Base-by-base conservation (phyloP, 2,329 filamentous ascomycete genomes). In the Fusarium staphyleae region DNA sequence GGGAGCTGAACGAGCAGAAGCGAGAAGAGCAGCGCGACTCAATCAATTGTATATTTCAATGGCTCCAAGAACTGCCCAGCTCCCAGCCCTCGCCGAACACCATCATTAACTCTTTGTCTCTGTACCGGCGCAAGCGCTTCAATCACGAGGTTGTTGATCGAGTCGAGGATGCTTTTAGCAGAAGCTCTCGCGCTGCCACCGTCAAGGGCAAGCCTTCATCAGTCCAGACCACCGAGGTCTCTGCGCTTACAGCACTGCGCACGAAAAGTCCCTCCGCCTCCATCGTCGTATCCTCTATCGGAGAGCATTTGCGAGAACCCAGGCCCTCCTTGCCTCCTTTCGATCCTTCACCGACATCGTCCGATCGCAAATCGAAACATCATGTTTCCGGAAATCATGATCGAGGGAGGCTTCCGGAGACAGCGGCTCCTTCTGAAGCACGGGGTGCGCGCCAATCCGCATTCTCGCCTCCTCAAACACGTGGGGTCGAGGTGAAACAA, bases 21-120 rank as follows among this genome's bases (percentile, higher is more conserved):
- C 34, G 24, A 19, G 44, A 57, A 6, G 22, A 55, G 15, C 41
- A 16, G 26, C 46, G 54, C 16, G 36, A 36, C 24, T 40, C 26
- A 16, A 18, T 33, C 26, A 30, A 41, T 24, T 30, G 19, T 6
- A 22, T 22, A 22, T 6, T 6, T 22, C 6, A 33, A 39, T 62
- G 58, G 58, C 46, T 62, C 19, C 33, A 52, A 13, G 19, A 47
- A 30, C 49, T 60, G 12, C 30, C 30, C 8, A 62, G 57, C 30
- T 62, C 58, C 33, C 58, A 46, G 28, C 58, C 58, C 18, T 45
- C 46, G 13, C 50, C 18, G 33, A 34, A 46, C 14, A 59, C 40
- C 12, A 48, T 55, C 22, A 37, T 62, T 46, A 62, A 44, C 36
- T 62, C 50, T 10, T 42, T 35, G 14, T 45, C 58, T n/a, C 40